A percentile compares a stretch with the other conserved stretches of the same genome.
These are phyloP conservation scores for Backusella sp. DNA, from an alignment of 192 early-diverging fungal genomes.

Conservation along the genomic window DNA sequence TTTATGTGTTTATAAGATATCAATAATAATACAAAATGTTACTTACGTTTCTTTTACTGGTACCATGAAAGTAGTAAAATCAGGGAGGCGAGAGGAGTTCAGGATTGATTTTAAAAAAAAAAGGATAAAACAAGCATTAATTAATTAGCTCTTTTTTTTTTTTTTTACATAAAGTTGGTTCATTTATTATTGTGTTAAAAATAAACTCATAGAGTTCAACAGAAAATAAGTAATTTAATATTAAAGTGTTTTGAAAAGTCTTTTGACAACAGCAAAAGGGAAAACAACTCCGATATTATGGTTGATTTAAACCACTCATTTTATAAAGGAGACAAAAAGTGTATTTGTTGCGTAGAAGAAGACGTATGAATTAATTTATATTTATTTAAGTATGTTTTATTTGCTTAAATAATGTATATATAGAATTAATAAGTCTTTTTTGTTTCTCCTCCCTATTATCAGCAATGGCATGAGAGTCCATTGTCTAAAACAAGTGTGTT, in stretches of 20 bases:
- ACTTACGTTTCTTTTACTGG: too few relatives aligned
- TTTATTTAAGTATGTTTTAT: not conserved
- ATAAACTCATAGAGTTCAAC: not conserved
- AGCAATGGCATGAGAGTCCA: not conserved
- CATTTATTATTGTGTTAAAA: not conserved
- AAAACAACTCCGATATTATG: not conserved
- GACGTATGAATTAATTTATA: not conserved
- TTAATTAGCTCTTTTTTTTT: slow-evolving; percentile 5
- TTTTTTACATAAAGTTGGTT: not conserved
- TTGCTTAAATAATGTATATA: not conserved
- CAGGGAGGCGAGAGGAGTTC: not conserved
- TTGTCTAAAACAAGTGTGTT: not conserved
- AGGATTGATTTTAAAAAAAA: slow-evolving; percentile 7
- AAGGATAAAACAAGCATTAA: slow-evolving; percentile 1
- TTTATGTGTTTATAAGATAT: not conserved
- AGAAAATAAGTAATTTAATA: not conserved
- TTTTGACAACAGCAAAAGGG: not conserved
- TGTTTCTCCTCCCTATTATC: not conserved
- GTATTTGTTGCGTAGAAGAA: not conserved
- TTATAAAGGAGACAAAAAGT: not conserved
- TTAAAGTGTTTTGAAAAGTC: not conserved
- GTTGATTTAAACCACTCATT: not conserved
- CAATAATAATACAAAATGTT: not conserved
- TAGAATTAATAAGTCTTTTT: not conserved
- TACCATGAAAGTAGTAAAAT: not conserved